Base-by-base conservation (phyloP, 2,329 filamentous ascomycete species). In the Colletotrichum aenigma region DNA sequence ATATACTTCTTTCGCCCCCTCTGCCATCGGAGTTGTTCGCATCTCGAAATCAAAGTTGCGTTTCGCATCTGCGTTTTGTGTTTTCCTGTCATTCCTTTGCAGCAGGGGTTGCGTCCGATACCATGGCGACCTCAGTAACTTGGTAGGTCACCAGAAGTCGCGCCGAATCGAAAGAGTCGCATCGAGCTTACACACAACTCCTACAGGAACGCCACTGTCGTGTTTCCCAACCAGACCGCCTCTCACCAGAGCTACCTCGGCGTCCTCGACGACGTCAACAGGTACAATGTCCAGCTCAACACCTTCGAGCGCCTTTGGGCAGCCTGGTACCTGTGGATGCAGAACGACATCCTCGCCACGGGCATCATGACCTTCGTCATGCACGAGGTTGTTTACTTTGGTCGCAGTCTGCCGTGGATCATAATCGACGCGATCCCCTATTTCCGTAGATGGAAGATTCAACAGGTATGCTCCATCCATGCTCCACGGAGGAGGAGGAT, bases 331-430 rank as follows among this genome's bases (percentile, higher is more conserved):
- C 91, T 96, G 15, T 99, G 93, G 91, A 98, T 98, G 94, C 95
- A 97, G 85, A 99, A 99, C 85, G 97, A 99, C 87, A 93, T 95
- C 71, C 92, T 99, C 77, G 97, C 97, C 75, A 99, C 97, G 4
- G 97, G 97, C 76, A 97, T 99, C 88, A 94, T 98, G 94, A 98
- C 95, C 81, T 99, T 99, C 85, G 87, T 94, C 79, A 95, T 98
- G 91, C 97, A 99, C 88, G 97, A 99, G 86, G 69, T 92, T 56
- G 91, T 99, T 81, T 99, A 99, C 89, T 99, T 98, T 82, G 97
- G 97, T 80, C 93, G 97, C 79, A 94, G 88, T 81, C 83, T 98
- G 75, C 97, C 97, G 2, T 99, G 95, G 93, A 94, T 98, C 80
- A 93, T 99, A 76, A 95, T 98, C 86, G 96, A 98, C 85, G 88